Percentiles rank a stretch among this genome's conserved stretches.
Evolutionary conservation across 2,329 filamentous ascomycete species (phyloP).

Genomic region (Sphaceloma murrayae): DNA sequence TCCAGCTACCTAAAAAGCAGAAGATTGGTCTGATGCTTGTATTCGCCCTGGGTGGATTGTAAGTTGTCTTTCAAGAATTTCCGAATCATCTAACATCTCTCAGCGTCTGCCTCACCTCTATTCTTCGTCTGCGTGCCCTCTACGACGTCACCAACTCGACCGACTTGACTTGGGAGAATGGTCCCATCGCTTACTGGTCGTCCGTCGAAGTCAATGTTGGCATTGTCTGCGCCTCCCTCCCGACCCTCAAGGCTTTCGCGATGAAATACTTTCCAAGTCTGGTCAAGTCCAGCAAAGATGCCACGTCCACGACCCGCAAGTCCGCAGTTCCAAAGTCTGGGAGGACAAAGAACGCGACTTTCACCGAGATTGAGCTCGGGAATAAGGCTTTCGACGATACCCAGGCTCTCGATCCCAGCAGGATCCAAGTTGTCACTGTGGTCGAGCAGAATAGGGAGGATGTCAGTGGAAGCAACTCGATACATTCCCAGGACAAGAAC

Average conservation of each 20-base stretch:
- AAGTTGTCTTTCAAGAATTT: constrained; percentile 18
- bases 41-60: constrained; percentile 30
- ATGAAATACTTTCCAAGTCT: constrained; percentile 29
- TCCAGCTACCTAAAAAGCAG: constrained; percentile 28
- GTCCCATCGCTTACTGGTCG: constrained; percentile 30
- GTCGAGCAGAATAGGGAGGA: constrained; percentile 20
- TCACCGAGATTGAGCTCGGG: constrained; percentile 74
- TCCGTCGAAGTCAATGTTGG: constrained; percentile 30
- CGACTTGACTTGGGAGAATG: constrained; percentile 27
- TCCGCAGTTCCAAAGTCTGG: not conserved
- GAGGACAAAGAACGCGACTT: constrained; percentile 63
- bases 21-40: constrained; percentile 29
- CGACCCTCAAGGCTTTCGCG: constrained; percentile 33
- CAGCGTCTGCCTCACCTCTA: constrained; percentile 27
- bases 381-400: constrained; percentile 57
- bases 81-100: not conserved
- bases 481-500: constrained; percentile 1
- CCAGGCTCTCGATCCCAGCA: constrained; percentile 8
- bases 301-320: constrained; percentile 10
- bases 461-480: constrained; percentile 7
- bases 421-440: constrained; percentile 21
- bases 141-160: constrained; percentile 22
- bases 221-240: constrained; percentile 31
- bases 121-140: constrained; percentile 27
- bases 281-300: constrained; percentile 20